phyloP scores from a whole-genome alignment of 176 grass and related monocot genomes.

The Rhynchospora tenuis region DNA sequence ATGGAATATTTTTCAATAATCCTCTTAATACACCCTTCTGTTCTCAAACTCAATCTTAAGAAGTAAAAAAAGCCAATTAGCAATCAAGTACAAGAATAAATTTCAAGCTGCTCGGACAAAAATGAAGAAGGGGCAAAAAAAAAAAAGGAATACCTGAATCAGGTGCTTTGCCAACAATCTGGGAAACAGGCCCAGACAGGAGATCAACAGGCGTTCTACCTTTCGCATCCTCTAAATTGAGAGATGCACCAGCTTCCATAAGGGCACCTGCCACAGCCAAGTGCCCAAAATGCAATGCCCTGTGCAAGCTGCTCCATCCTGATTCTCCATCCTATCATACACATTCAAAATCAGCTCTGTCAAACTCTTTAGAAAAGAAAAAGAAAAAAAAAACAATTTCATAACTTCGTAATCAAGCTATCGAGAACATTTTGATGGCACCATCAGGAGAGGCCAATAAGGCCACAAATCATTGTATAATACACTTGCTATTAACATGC shows the following conservation, averaged over 20 bases:
- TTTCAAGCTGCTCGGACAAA: background rate
- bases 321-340: conserved; percentile 88
- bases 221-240: conserved; percentile 83
- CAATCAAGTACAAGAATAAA: conserved; percentile 18
- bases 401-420: background rate
- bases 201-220: conserved; percentile 84
- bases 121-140: background rate
- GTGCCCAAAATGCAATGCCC: conserved; percentile 96
- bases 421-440: background rate
- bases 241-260: conserved; percentile 73
- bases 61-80: background rate
- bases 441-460: background rate
- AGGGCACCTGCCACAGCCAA: conserved; percentile 73
- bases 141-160: conserved; percentile 67
- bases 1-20: conserved; percentile 25
- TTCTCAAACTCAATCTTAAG: background rate
- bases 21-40: background rate
- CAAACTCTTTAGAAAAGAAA: background rate
- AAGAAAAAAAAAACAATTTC: background rate
- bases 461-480: background rate
- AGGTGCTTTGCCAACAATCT: conserved; percentile 42
- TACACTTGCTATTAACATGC: background rate
- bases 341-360: background rate
- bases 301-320: conserved; percentile 95
- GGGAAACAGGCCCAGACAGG: conserved; percentile 80